Evolutionary conservation across 2,329 filamentous ascomycete species (phyloP).

Genomic region (Colletotrichum musicola): DNA sequence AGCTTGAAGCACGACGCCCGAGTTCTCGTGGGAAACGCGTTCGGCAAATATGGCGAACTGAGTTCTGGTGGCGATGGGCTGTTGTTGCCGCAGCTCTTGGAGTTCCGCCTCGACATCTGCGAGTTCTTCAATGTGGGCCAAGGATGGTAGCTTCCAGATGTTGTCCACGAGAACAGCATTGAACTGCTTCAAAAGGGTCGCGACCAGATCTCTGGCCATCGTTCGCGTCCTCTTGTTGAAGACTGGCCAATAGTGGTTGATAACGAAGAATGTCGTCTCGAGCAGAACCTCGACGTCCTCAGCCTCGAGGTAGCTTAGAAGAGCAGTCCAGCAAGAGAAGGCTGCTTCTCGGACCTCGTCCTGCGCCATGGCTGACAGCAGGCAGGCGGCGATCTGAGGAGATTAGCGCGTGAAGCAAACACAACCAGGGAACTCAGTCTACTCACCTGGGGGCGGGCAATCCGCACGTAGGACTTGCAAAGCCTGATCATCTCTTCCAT

Average conservation of each 20-base stretch:
- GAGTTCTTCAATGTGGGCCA: conserved; percentile 78
- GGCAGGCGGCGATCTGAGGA: conserved; percentile 85
- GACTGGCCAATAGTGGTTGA: conserved; percentile 81
- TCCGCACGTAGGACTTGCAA: conserved; percentile 78
- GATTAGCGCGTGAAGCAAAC: conserved; percentile 43
- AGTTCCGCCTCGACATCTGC: conserved; percentile 76
- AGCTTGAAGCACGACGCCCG: conserved; percentile 85
- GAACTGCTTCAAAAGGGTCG: conserved; percentile 74
- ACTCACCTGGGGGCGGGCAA: conserved; percentile 85
- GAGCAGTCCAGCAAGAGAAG: conserved; percentile 85
- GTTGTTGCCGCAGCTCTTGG: conserved; percentile 67
- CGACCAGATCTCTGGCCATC: conserved; percentile 73
- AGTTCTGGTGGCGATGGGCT: conserved; percentile 66
- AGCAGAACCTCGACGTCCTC: conserved; percentile 85
- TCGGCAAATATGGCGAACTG: conserved; percentile 72
- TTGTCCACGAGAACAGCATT: conserved; percentile 71
- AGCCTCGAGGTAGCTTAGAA: conserved; percentile 80
- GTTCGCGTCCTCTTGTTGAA: conserved; percentile 73
- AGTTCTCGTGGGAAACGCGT: conserved; percentile 85
- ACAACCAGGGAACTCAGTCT: background rate
- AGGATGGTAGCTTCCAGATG: conserved; percentile 82
- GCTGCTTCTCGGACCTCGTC: conserved; percentile 81
- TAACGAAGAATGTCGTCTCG: conserved; percentile 90
- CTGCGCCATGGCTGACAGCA: conserved; percentile 85
- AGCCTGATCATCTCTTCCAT: conserved; percentile 90